Evolutionary conservation across 1,284 basidiomycete species (phyloP).

Genomic region (Naganishia albida): DNA sequence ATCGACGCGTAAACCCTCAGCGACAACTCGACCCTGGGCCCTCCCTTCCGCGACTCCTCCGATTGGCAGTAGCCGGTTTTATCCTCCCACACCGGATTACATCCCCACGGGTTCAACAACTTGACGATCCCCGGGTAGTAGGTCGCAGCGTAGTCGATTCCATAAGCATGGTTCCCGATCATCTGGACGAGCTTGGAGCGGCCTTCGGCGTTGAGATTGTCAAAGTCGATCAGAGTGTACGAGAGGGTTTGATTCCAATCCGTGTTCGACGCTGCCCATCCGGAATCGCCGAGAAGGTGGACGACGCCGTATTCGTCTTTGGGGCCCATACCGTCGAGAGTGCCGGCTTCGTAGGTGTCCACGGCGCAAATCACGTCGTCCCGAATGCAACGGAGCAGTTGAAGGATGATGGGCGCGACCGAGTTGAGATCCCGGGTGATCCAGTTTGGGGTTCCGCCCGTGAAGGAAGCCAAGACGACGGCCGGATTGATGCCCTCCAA

Average conservation of each 20-base stretch:
- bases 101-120: constrained; percentile 37
- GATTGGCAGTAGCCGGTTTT: constrained; percentile 15
- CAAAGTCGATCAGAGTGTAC: constrained; percentile 36
- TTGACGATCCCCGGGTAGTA: constrained; percentile 14
- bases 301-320: constrained; percentile 18
- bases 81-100: constrained; percentile 32
- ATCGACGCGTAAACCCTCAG: constrained; percentile 33
- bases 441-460: constrained; percentile 33
- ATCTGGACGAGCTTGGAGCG: constrained; percentile 27
- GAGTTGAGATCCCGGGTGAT: constrained; percentile 22
- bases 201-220: constrained; percentile 29
- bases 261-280: constrained; percentile 25
- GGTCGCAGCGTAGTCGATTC: constrained; percentile 22
- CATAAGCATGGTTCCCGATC: constrained; percentile 35
- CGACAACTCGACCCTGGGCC: constrained; percentile 25
- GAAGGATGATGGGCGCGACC: constrained; percentile 28
- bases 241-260: constrained; percentile 24
- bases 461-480: constrained; percentile 34
- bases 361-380: constrained; percentile 33
- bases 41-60: constrained; percentile 1
- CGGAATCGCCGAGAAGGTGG: constrained; percentile 33
- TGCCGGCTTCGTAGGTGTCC: constrained; percentile 26
- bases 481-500: constrained; percentile 30
- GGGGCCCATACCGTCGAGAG: constrained; percentile 31
- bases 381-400: constrained; percentile 33